Percentiles rank a stretch among this genome's conserved stretches.
phyloP scores from a whole-genome alignment of 2,329 filamentous ascomycete species.

The Zasmidium cellare region DNA sequence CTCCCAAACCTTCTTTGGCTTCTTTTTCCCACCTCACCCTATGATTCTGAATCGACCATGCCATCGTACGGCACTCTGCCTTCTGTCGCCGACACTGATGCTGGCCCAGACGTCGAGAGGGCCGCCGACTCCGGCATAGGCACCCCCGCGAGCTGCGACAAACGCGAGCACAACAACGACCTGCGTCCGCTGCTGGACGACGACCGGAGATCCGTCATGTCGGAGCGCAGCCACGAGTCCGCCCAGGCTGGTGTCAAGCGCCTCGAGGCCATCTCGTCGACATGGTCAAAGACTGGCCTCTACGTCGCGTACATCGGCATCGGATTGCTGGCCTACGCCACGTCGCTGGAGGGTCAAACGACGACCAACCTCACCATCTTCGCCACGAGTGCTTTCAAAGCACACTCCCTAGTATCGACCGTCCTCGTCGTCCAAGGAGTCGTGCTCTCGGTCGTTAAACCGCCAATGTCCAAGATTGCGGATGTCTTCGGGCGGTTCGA shows the following conservation, averaged over 20 bases:
- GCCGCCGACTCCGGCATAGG: conserved; percentile 11
- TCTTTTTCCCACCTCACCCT: conserved; percentile 7
- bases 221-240: conserved; percentile 27
- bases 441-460: conserved; percentile 62
- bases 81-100: conserved; percentile 11
- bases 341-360: conserved; percentile 66
- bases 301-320: conserved; percentile 49
- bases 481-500: conserved; percentile 64
- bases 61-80: conserved; percentile 21
- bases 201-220: conserved; percentile 25
- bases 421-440: conserved; percentile 65
- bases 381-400: conserved; percentile 65
- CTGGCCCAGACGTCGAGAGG: conserved; percentile 17
- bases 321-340: conserved; percentile 58
- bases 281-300: conserved; percentile 50
- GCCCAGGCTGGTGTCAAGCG: conserved; percentile 51
- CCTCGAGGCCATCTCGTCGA: conserved; percentile 50
- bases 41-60: conserved; percentile 16
- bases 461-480: conserved; percentile 62
- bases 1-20: conserved; percentile 5
- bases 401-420: conserved; percentile 66
- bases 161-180: conserved; percentile 21
- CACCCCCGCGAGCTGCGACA: conserved; percentile 15
- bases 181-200: conserved; percentile 17
- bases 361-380: conserved; percentile 62